These are phyloP conservation scores for Allium sativum DNA, from an alignment of 106 monocot species.

Conservation along the genomic window DNA sequence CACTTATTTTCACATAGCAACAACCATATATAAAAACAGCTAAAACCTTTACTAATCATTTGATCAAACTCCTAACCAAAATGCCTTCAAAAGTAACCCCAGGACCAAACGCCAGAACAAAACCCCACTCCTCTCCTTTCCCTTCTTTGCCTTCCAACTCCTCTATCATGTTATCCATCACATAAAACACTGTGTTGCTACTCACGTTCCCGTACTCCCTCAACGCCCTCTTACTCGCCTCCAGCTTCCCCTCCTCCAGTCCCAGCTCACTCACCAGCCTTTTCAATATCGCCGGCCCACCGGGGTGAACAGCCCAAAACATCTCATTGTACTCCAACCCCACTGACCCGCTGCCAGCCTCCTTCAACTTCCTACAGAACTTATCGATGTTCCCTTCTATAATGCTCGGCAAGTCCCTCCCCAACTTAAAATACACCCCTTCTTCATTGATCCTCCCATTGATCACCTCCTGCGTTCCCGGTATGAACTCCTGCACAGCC, in stretches of 20 bases:
- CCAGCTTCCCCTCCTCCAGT: constrained; percentile 57
- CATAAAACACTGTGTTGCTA: constrained; percentile 73
- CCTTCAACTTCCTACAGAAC: constrained; percentile 46
- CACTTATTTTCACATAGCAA: too few relatives aligned
- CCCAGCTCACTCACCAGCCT: constrained; percentile 47
- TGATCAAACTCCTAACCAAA: constrained; percentile 15
- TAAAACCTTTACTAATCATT: neutral
- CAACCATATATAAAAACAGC: too few relatives aligned
- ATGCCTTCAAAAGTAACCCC: constrained; percentile 86
- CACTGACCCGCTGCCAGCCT: constrained; percentile 2
- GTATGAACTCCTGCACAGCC: constrained; percentile 54
- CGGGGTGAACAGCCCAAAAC: constrained; percentile 91
- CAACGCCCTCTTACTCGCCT: constrained; percentile 48
- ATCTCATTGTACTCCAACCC: constrained; percentile 36
- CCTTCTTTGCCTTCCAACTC: constrained; percentile 27
- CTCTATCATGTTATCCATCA: constrained; percentile 74
- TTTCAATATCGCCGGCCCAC: constrained; percentile 82
- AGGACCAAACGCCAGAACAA: constrained; percentile 78
- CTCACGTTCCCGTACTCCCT: constrained; percentile 77
- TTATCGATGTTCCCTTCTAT: constrained; percentile 49
- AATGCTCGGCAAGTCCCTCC: constrained; percentile 55
- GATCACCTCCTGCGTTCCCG: constrained; percentile 40
- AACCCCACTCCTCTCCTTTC: constrained; percentile 42
- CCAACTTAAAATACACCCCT: constrained; percentile 67
- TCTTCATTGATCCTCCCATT: constrained; percentile 61